Evolutionary conservation across 257 asterid genomes (phyloP), one percentile per base, ranked within the genome.

Genomic region (Solanum gracilifrons): DNA sequence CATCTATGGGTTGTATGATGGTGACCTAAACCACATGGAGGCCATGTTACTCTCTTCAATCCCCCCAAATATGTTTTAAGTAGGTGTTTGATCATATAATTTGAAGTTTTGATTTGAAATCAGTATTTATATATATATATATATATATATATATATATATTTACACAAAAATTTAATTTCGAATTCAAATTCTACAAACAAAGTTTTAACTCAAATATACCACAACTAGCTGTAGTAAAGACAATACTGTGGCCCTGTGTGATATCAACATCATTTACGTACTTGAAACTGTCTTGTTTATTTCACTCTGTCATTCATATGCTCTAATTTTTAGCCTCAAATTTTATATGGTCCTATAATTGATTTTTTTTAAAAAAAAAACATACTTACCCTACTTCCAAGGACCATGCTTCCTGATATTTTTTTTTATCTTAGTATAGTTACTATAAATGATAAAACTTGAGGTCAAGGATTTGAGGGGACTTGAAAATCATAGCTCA

Each of bases 21-120:
- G 90, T 87, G 96, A 92, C 95, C 86, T 69, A 86, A 29, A 11
- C 93, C 97, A 95, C 97, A 96, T 95, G 98, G 90, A 90, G 86
- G 90, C 98, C 83, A 96, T 93, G 98, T 95, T 94, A 92, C 64
- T 55, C 98, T 91, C 95, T 91, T 87, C 86, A 88, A 68, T 18
- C 62, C 69, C 69, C 55, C 69, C 80, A 29, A 86, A 77, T 88
- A 84, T 80, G 15, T 20, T 36, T 46, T 31, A 6, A 11, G 2
- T 5, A 13, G 3, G 5, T 10, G 9, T 66, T 68, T 68, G 21
- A 5, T 13, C 0, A 3, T 27, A 27, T 25, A 68, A 27, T 68
- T 68, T 68, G 0, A 1, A 68, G 21, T 2, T 68, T 5, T 1
- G 7, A 27, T 66, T 27, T 69, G 3, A 31, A 31, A 71, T 31